Percentiles rank a stretch among this genome's conserved stretches.
Conservation (phyloP, 2,329 filamentous ascomycete species). For the Bretziella fagacearum region DNA sequence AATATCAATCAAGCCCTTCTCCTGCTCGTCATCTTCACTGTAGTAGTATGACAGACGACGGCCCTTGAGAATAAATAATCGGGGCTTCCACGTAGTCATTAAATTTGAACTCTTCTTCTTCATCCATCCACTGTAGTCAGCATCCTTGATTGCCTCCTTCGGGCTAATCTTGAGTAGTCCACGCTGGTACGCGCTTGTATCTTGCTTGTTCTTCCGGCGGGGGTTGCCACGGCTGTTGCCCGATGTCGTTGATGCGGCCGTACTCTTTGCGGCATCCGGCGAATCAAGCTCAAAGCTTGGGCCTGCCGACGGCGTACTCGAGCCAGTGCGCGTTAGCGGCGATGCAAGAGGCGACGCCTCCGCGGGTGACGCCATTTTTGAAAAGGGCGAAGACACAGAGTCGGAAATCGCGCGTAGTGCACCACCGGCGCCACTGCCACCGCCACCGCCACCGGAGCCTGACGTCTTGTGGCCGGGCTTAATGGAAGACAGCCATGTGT, state of each 20-base stretch:
- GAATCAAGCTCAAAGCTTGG: constrained; percentile 68
- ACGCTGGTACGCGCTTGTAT: constrained; percentile 82
- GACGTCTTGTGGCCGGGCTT: constrained; percentile 28
- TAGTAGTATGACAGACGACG: constrained; percentile 92
- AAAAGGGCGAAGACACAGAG: constrained; percentile 22
- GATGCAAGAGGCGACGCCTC: constrained; percentile 37
- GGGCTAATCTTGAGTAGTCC: constrained; percentile 70
- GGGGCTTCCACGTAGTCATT: constrained; percentile 95
- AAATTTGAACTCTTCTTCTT: constrained; percentile 94
- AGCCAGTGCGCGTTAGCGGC: constrained; percentile 56
- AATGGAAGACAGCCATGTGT: constrained; percentile 38
- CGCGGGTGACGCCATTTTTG: constrained; percentile 32
- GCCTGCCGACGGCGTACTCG: constrained; percentile 47
- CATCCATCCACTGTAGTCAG: constrained; percentile 98
- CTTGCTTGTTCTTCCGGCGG: constrained; percentile 70
- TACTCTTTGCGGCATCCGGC: constrained; percentile 42
- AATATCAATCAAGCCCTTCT: constrained; percentile 93
- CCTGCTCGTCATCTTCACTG: constrained; percentile 75
- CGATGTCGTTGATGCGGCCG: constrained; percentile 27
- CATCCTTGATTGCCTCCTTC: constrained; percentile 64
- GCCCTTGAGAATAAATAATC: constrained; percentile 87
- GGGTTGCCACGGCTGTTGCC: constrained; percentile 26
- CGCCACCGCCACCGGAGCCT: constrained; percentile 21
- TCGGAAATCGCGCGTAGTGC: constrained; percentile 81
- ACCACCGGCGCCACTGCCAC: constrained; percentile 28